A percentile compares a stretch with the other conserved stretches of the same genome.
These are phyloP conservation scores for Phytophthora lateralis DNA, from an alignment of 352 stramenopile genomes.

Conservation along the genomic window DNA sequence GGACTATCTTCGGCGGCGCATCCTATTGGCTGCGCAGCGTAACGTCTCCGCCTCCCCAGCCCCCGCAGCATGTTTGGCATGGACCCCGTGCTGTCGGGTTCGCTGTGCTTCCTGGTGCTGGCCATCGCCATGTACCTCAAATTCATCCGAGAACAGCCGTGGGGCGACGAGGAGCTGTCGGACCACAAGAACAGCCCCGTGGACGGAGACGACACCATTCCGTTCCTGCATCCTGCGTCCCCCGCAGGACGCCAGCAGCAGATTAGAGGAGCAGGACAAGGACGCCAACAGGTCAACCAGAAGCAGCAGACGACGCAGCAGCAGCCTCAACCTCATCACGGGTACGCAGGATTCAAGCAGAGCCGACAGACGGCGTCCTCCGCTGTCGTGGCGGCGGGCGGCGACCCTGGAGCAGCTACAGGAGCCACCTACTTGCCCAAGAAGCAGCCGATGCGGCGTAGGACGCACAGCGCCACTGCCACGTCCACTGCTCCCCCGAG, in stretches of 20 bases:
- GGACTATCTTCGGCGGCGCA: neutral
- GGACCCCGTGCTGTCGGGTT: conserved; percentile 87
- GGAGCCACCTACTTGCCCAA: conserved; percentile 52
- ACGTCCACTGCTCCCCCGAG: conserved; percentile 19
- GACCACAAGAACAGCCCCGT: conserved; percentile 71
- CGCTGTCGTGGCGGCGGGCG: conserved; percentile 17
- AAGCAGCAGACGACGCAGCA: conserved; percentile 45
- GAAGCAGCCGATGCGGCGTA: conserved; percentile 80
- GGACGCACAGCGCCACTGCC: conserved; percentile 67
- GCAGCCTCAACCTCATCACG: conserved; percentile 52
- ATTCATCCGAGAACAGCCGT: conserved; percentile 82
- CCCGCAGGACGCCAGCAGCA: conserved; percentile 46
- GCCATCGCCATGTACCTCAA: conserved; percentile 90
- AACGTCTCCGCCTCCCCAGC: neutral
- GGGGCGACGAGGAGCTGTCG: conserved; percentile 57
- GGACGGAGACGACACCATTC: conserved; percentile 64
- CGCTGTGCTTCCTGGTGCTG: conserved; percentile 86
- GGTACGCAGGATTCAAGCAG: conserved; percentile 46
- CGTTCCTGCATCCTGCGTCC: conserved; percentile 71
- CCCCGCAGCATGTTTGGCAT: conserved; percentile 40
- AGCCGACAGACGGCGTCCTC: conserved; percentile 34
- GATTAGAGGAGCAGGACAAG: conserved; percentile 39
- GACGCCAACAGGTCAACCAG: conserved; percentile 47
- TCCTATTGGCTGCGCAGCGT: conserved; percentile 7
- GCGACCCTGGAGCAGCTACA: conserved; percentile 12